Evolutionary conservation across 208 protist genomes (phyloP), one percentile per base, ranked within the genome.

Genomic region (Vickermania spadyakhi): DNA sequence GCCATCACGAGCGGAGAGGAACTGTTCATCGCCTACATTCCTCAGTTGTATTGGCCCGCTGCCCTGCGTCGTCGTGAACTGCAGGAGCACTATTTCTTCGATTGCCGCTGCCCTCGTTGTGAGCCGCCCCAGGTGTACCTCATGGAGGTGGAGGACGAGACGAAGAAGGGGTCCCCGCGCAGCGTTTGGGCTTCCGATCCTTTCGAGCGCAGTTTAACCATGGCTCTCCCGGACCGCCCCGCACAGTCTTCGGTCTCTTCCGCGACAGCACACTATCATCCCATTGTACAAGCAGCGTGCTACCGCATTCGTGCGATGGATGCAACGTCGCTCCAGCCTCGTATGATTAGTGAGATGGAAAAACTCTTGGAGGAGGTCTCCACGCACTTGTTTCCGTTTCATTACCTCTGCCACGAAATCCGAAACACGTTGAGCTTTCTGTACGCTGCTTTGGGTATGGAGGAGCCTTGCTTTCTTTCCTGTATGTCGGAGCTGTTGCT

Each of bases 11-110:
- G 68, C 0, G 82, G 72, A 13, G 84, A 94, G 70, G 82, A 91
- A 68, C 72, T 94, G 30, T 84, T 62, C 23, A 91, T 94, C 62
- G 66, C 81, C 28, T 94, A 94, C 71, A 72, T 94, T 22, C 87
- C 87, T 3, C 84, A 94, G 55, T 73, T 94, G 0, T 94, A 94
- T 67, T 94, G 85, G 83, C 87, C 87, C 1, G 56, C 72, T 3
- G 30, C 26, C 41, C 71, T 89, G 65, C 81, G 87, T 18, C 84
- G 72, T 4, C 77, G 88, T 29, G 56, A 52, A 7, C 73, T 94
- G 11, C 64, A 60, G 7, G 71, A 72, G 31, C 58, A 65, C 28
- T 94, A 79, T 61, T 94, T 84, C 56, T 94, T 94, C 68, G 60
- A 75, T 28, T 94, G 87, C 58, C 70, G 62, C 29, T 94, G 87